A percentile compares a stretch with the other conserved stretches of the same genome.
Conservation (phyloP, 2,329 filamentous ascomycete species). For the Calonectria crousiana region DNA sequence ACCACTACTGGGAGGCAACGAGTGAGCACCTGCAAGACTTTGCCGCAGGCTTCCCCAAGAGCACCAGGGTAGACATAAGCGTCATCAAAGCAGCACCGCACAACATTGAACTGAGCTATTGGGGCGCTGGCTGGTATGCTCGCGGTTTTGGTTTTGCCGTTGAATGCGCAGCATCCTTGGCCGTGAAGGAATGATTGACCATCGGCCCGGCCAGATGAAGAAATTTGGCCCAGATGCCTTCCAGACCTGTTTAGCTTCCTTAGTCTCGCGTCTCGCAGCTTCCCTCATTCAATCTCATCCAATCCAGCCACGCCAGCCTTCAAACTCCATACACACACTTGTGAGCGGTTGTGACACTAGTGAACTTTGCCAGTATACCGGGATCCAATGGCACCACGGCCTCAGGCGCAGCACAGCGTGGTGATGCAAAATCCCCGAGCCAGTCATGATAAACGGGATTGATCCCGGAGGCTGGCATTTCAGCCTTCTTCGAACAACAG, state of each 20-base stretch:
- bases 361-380: not conserved
- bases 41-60: slow-evolving; percentile 23
- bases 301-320: not conserved
- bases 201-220: not conserved
- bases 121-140: slow-evolving; percentile 36
- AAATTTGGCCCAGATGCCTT: not conserved
- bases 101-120: slow-evolving; percentile 38
- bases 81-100: slow-evolving; percentile 33
- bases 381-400: not conserved
- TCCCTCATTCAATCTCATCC: not conserved
- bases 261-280: not conserved
- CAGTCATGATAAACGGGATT: not conserved
- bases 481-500: not conserved
- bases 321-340: not conserved
- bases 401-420: not conserved
- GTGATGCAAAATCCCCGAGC: not conserved
- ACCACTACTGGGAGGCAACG: slow-evolving; percentile 35
- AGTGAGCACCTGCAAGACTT: slow-evolving; percentile 35
- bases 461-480: not conserved
- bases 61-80: slow-evolving; percentile 33
- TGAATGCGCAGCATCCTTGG: slow-evolving; percentile 34
- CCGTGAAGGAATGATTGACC: not conserved
- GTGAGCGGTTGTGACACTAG: not conserved
- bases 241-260: not conserved
- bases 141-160: slow-evolving; percentile 37